Percentiles rank a stretch among this genome's conserved stretches.
These are phyloP conservation scores for Endocalyx cinctus DNA, from an alignment of 2,329 filamentous ascomycete species.

Conservation along the genomic window DNA sequence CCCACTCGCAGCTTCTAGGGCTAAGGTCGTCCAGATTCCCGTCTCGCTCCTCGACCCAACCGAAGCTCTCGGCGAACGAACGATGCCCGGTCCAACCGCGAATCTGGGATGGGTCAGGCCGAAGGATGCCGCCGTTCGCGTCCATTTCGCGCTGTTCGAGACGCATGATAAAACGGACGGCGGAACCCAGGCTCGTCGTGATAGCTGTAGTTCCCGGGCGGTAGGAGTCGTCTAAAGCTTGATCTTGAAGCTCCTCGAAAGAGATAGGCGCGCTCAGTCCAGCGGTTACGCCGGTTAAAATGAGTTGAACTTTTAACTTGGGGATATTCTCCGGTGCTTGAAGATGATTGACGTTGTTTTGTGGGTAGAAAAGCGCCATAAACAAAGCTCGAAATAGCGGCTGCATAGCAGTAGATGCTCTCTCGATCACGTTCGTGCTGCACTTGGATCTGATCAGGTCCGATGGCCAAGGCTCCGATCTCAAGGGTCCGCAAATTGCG, in stretches of 20 bases:
- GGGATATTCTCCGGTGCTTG: slow-evolving; percentile 1
- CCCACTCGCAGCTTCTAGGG: background rate
- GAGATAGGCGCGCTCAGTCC: slow-evolving; percentile 7
- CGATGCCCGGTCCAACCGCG: slow-evolving; percentile 1
- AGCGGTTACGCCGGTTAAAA: slow-evolving; percentile 6
- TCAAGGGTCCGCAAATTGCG: slow-evolving; percentile 2
- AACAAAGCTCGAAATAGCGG: no score
- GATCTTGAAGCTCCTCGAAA: slow-evolving; percentile 7
- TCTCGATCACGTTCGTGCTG: no score
- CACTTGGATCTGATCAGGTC: no score
- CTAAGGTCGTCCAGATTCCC: background rate
- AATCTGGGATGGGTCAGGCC: slow-evolving; percentile 1
- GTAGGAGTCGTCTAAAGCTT: slow-evolving; percentile 3
- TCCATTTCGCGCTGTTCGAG: slow-evolving; percentile 6
- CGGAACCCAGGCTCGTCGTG: slow-evolving; percentile 1
- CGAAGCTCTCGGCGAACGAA: background rate
- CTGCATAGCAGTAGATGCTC: no score
- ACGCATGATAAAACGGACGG: slow-evolving; percentile 5
- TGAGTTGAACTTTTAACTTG: slow-evolving; percentile 4
- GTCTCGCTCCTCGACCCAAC: slow-evolving; percentile 1
- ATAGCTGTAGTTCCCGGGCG: slow-evolving; percentile 2
- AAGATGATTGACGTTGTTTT: background rate
- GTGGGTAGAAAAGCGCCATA: background rate
- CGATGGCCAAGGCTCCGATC: slow-evolving; percentile 3
- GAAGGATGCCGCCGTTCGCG: background rate